A percentile compares a stretch with the other conserved stretches of the same genome.
These are phyloP conservation scores for Capsaspora owczarzaki DNA, from an alignment of 78 protist species.

Conservation along the genomic window DNA sequence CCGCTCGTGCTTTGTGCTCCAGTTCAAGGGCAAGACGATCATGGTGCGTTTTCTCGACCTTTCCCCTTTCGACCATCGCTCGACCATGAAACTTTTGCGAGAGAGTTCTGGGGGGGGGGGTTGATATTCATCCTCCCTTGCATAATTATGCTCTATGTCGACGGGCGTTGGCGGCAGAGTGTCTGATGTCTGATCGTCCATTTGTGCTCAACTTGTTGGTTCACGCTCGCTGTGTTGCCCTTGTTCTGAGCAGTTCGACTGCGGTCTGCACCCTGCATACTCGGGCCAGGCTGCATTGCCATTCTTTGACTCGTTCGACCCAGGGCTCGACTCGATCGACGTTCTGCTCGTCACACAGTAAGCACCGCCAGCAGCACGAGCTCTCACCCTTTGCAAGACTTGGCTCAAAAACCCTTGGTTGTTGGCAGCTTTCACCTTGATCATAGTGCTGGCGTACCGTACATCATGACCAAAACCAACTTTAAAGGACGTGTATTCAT, in stretches of 20 bases:
- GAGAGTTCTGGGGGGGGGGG: too few species aligned
- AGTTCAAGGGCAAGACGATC: slow-evolving; percentile 72
- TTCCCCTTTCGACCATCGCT: neutral
- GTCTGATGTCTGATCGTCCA: too few species aligned
- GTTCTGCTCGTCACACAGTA: slow-evolving; percentile 83
- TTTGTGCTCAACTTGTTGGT: too few species aligned
- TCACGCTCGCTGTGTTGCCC: neutral
- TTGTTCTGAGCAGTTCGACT: slow-evolving; percentile 51
- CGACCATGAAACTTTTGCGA: neutral
- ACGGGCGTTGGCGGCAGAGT: too few species aligned
- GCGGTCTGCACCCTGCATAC: slow-evolving; percentile 90
- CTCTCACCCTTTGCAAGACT: neutral
- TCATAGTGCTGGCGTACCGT: slow-evolving; percentile 88
- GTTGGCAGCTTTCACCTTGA: slow-evolving; percentile 77
- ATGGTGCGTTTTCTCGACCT: slow-evolving; percentile 40
- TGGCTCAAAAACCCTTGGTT: too few species aligned
- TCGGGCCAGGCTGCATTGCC: slow-evolving; percentile 76
- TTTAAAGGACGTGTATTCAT: slow-evolving; percentile 87
- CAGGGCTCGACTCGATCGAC: slow-evolving; percentile 63
- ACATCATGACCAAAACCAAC: slow-evolving; percentile 58
- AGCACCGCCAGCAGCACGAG: slow-evolving; percentile 21
- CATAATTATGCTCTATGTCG: too few species aligned
- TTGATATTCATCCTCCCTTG: too few species aligned
- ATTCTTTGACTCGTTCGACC: slow-evolving; percentile 68
- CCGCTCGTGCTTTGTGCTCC: slow-evolving; percentile 75